A percentile compares a stretch with the other conserved stretches of the same genome.
Evolutionary conservation across 2,329 filamentous ascomycete genomes (phyloP).

Genomic region (Emergomyces pasteurianus): DNA sequence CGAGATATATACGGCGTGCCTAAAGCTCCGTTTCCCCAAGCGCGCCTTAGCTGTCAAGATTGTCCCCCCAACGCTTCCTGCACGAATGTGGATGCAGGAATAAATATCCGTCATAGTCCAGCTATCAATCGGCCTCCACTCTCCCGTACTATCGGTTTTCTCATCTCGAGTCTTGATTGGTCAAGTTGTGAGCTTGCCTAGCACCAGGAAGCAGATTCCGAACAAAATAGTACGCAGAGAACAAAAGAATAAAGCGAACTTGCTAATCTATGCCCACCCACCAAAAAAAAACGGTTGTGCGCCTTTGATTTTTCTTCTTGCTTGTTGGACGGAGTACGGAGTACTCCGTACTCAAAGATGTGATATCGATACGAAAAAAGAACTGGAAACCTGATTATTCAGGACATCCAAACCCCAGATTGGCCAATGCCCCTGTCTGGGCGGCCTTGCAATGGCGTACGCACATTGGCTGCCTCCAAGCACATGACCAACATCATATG

Average conservation of each 20-base stretch:
- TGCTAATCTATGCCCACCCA: neutral
- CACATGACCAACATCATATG: slow-evolving; percentile 13
- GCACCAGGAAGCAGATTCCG: neutral
- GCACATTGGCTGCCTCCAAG: slow-evolving; percentile 6
- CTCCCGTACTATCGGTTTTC: neutral
- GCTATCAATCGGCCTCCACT: neutral
- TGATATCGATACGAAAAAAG: no score
- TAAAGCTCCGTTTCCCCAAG: neutral
- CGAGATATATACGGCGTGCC: neutral
- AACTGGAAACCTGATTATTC: neutral
- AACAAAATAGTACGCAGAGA: neutral
- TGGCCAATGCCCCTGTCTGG: neutral
- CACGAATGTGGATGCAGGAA: neutral
- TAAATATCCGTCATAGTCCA: neutral
- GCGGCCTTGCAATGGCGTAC: neutral
- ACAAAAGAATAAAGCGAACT: neutral
- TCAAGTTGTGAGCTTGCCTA: neutral
- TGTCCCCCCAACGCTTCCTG: neutral
- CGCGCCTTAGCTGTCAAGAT: neutral
- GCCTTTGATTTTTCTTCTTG: no score
- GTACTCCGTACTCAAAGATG: no score
- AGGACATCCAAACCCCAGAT: slow-evolving; percentile 2
- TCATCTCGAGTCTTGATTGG: neutral
- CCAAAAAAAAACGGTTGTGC: no score
- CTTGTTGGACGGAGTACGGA: no score